Evolutionary conservation across 2,329 filamentous ascomycete species (phyloP).

Genomic region (Monosporascus sp.): DNA sequence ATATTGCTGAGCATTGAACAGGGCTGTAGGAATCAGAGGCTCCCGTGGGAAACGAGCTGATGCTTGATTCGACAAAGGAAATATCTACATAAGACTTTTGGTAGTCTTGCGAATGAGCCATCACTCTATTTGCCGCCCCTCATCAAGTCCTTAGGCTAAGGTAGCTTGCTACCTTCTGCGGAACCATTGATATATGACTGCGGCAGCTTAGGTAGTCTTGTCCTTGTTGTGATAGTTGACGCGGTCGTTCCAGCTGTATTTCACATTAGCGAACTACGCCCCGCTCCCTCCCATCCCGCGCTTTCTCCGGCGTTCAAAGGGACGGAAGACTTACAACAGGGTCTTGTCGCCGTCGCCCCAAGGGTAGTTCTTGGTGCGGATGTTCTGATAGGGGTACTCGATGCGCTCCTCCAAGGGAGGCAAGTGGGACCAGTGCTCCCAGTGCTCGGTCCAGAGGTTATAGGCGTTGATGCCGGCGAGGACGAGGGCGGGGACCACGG

Average conservation of each 20-base stretch:
- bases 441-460: constrained; percentile 90
- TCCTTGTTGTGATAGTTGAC: constrained; percentile 98
- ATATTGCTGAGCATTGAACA: too few relatives aligned
- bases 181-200: background rate
- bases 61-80: background rate
- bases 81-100: background rate
- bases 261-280: constrained; percentile 11
- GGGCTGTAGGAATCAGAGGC: background rate
- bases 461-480: constrained; percentile 77
- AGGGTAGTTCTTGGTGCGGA: constrained; percentile 90
- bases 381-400: constrained; percentile 97
- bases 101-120: background rate
- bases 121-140: background rate
- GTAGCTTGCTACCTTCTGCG: background rate
- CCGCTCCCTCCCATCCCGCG: background rate
- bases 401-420: constrained; percentile 82
- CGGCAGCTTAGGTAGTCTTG: constrained; percentile 48
- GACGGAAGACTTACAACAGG: constrained; percentile 51
- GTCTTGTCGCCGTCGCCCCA: constrained; percentile 96
- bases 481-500: constrained; percentile 66
- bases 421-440: constrained; percentile 88
- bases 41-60: background rate
- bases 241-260: constrained; percentile 76
- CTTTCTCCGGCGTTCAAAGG: background rate
- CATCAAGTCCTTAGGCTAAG: background rate